Percentiles rank a stretch among this genome's conserved stretches.
These are phyloP conservation scores for Eragrostis curvula DNA, from an alignment of 176 grass and related monocot species.

Conservation along the genomic window DNA sequence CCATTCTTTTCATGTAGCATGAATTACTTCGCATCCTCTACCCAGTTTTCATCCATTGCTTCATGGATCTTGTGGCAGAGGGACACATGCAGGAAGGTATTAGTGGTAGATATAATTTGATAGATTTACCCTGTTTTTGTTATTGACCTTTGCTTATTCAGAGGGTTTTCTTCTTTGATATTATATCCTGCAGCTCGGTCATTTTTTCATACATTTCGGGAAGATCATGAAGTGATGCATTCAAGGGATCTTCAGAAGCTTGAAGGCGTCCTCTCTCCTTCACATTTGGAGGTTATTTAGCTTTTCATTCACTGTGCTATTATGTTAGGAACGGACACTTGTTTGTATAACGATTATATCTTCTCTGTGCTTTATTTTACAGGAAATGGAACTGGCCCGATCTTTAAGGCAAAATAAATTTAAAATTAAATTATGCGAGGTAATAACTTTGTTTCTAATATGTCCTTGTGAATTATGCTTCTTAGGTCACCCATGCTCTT, in stretches of 20 bases:
- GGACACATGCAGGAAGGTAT: constrained; percentile 88
- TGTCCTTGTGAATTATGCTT: constrained; percentile 21
- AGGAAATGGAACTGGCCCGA: constrained; percentile 92
- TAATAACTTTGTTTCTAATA: constrained; percentile 34
- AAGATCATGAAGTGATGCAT: constrained; percentile 93
- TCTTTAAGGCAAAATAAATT: constrained; percentile 90
- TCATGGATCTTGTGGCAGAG: constrained; percentile 95
- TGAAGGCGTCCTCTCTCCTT: constrained; percentile 93
- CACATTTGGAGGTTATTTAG: constrained; percentile 83
- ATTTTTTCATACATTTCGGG: constrained; percentile 89
- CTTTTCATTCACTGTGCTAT: constrained; percentile 7
- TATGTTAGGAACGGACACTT: constrained; percentile 19
- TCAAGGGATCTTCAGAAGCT: constrained; percentile 91
- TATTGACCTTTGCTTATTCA: constrained; percentile 24
- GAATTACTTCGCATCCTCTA: constrained; percentile 89
- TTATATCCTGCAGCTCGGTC: constrained; percentile 61
- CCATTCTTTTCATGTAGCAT: constrained; percentile 59
- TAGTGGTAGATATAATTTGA: constrained; percentile 23
- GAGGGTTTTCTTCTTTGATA: background rate
- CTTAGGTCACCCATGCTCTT: background rate
- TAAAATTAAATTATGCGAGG: constrained; percentile 92
- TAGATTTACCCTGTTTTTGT: background rate
- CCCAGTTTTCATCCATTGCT: constrained; percentile 92
- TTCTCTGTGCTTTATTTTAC: constrained; percentile 20
- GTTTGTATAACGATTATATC: constrained; percentile 18